Percentiles rank a stretch among this genome's conserved stretches.
Conservation (phyloP, 2,329 filamentous ascomycete species). For the Penicillium sp. region DNA sequence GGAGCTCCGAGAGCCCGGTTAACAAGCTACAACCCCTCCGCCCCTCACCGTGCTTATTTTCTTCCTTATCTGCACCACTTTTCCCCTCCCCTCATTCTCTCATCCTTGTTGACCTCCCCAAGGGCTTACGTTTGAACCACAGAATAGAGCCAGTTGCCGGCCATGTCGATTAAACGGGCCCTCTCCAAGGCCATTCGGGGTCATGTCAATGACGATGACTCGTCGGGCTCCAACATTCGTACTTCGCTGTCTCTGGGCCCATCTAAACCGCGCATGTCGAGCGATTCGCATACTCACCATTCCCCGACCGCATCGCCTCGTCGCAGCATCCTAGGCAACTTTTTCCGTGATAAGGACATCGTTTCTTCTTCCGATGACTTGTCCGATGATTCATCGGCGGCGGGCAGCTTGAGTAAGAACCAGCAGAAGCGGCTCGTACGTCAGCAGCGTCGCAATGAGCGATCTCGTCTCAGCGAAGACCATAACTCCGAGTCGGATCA, state of each 20-base stretch:
- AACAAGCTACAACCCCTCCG: neutral
- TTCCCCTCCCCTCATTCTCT: neutral
- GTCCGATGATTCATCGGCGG: constrained; percentile 44
- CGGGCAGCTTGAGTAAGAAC: constrained; percentile 48
- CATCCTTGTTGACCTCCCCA: no score
- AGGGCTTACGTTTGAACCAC: neutral
- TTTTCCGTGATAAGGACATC: constrained; percentile 48
- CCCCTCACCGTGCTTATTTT: neutral
- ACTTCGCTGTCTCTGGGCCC: constrained; percentile 20
- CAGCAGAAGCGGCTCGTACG: constrained; percentile 49
- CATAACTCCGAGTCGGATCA: constrained; percentile 47
- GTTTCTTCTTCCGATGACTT: constrained; percentile 49
- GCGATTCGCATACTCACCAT: constrained; percentile 11
- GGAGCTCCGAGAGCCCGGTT: neutral
- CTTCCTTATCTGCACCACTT: neutral
- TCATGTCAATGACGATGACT: constrained; percentile 31
- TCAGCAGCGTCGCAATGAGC: constrained; percentile 45
- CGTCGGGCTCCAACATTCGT: constrained; percentile 28
- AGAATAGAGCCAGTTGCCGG: constrained; percentile 15
- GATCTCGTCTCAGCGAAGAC: constrained; percentile 49
- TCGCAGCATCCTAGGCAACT: constrained; percentile 46
- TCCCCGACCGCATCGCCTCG: constrained; percentile 38
- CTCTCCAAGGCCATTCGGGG: constrained; percentile 46
- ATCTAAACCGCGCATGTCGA: constrained; percentile 20
- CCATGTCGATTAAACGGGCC: constrained; percentile 54